A percentile compares a stretch with the other conserved stretches of the same genome.
Conservation (phyloP, 768 basidiomycete species). For the Auricularia sp. region DNA sequence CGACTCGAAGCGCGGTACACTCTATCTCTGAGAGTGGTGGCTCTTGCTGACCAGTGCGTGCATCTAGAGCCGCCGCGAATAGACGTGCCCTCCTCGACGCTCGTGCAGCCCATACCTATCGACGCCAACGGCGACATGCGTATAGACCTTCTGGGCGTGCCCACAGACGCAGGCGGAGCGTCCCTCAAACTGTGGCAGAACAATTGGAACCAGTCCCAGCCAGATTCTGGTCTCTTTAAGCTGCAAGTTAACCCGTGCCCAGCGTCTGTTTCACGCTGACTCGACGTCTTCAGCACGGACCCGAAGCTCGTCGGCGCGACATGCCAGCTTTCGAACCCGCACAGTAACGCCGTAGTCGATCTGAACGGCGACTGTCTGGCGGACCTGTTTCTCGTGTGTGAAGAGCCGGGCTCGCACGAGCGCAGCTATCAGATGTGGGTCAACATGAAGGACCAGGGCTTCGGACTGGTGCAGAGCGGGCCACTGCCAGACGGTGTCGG, state of each 20-base stretch:
- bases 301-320: conserved; percentile 52
- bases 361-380: conserved; percentile 93
- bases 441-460: conserved; percentile 60
- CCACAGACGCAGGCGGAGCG: conserved; percentile 21
- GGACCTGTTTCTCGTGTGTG: conserved; percentile 86
- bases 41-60: conserved; percentile 15
- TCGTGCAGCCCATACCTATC: conserved; percentile 74
- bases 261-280: neutral
- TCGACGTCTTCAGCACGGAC: conserved; percentile 32
- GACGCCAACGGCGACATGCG: conserved; percentile 84
- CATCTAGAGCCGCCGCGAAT: conserved; percentile 15
- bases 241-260: conserved; percentile 38
- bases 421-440: conserved; percentile 86
- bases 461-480: conserved; percentile 56
- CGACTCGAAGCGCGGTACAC: neutral
- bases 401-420: conserved; percentile 41
- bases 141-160: conserved; percentile 74
- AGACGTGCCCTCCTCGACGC: conserved; percentile 48
- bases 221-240: conserved; percentile 44
- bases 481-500: conserved; percentile 67
- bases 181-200: conserved; percentile 72
- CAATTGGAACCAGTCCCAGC: conserved; percentile 53
- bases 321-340: conserved; percentile 78
- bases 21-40: neutral
- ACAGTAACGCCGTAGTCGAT: conserved; percentile 91